Percentiles rank a stretch among this genome's conserved stretches.
Evolutionary conservation across 1,139 yeast genomes (phyloP).

Genomic region (Sugiyamaella xylanicola): DNA sequence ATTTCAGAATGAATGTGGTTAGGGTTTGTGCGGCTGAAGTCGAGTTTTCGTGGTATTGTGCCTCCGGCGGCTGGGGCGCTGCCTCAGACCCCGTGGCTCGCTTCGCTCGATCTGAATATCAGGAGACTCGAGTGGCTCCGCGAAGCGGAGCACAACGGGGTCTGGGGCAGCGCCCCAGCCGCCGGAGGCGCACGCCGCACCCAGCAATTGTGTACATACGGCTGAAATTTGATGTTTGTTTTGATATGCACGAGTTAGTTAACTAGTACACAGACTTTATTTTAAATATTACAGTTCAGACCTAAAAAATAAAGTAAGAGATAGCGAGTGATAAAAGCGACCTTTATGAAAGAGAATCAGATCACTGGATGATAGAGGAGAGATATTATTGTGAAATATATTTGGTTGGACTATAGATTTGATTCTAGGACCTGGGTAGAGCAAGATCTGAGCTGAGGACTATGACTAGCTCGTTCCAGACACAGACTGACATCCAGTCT

Average conservation of each 20-base stretch:
- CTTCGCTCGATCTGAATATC: neutral
- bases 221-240: slow-evolving; percentile 9
- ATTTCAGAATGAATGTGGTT: neutral
- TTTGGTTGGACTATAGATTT: no score
- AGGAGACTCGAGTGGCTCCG: neutral
- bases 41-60: neutral
- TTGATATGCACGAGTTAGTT: slow-evolving; percentile 15
- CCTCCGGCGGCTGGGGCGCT: slow-evolving; percentile 3
- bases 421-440: no score
- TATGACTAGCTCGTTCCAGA: neutral
- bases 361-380: no score
- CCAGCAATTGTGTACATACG: neutral
- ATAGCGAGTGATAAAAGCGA: no score
- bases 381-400: no score
- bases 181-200: neutral
- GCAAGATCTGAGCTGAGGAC: no score
- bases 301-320: no score
- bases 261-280: neutral
- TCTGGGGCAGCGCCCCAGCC: no score
- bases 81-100: neutral
- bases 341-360: no score
- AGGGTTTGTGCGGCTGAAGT: neutral
- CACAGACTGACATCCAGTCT: neutral
- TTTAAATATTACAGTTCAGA: no score
- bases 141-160: no score